Base-by-base conservation (phyloP, 495 filamentous ascomycete species). In the Podospora didyma region DNA sequence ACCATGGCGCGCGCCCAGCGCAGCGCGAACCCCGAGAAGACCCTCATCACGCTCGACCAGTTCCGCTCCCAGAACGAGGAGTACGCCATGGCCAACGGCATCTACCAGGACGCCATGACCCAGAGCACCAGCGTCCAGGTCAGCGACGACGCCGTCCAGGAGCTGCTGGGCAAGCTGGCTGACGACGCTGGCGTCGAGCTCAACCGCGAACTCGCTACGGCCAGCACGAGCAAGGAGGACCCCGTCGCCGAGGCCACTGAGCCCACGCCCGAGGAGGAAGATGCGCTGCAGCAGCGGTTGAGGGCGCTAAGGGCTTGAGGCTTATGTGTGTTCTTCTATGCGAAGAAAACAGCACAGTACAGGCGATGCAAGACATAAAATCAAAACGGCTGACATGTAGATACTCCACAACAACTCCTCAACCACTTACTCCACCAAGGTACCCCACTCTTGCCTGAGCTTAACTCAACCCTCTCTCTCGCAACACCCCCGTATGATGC, bases 31-130 rank as follows among this genome's bases (percentile, higher is more conserved):
- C 78, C 88, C 41, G 88, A 90, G 68, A 81, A 80, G 62, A 79
- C 77, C 44, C 73, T 79, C 52, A 57, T 78, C 46, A 79, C 77
- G 28, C 90, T 93, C 77, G 89, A 92, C 65, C 84, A 85, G 63
- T 92, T 90, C 77, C 86, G 90, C 69, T 78, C 80, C 45, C 89
- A 93, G 70, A 91, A 90, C 74, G 89, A 92, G 63, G 88, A 92
- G 62, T 83, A 92, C 55, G 89, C 90, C 68, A 88, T 92, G 61
- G 83, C 81, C 63, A 90, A 87, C 49, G 86, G 84, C 22, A 90
- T 90, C 72, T 91, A 91, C 74, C 87, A 91, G 71, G 90, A 89
- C 66, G 89, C 89, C 42, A 91, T 89, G 46, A 82, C 83, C 9
- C 82, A 82, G 44, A 84, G 84, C 46, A 92, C 89, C 0, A 86